These are phyloP conservation scores for Leccinum holopus DNA, from an alignment of 1,284 basidiomycete species.

Conservation along the genomic window DNA sequence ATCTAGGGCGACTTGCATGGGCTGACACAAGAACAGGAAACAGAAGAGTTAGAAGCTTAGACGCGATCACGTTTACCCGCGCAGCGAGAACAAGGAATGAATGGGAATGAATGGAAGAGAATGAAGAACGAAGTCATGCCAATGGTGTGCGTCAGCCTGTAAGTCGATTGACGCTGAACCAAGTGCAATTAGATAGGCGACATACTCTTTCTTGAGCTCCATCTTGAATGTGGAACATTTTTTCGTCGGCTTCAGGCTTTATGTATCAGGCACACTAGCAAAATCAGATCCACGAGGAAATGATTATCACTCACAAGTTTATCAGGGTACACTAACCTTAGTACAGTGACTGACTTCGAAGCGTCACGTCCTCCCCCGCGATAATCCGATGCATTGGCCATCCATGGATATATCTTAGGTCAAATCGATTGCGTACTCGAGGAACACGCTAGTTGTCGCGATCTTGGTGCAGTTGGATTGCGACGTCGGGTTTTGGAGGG, in stretches of 20 bases:
- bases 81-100: constrained; percentile 20
- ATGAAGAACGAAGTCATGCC: not conserved
- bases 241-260: not conserved
- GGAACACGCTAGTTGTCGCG: constrained; percentile 62
- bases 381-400: constrained; percentile 70
- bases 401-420: constrained; percentile 60
- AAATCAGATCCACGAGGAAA: not conserved
- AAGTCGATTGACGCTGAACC: not conserved
- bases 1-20: constrained; percentile 37
- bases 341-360: constrained; percentile 57
- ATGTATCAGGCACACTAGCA: not conserved
- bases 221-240: no score
- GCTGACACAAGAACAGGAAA: constrained; percentile 29
- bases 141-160: constrained; percentile 62
- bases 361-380: constrained; percentile 53
- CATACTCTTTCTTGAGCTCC: constrained; percentile 57
- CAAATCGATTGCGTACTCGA: constrained; percentile 87
- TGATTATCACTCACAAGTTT: not conserved
- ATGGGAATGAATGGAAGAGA: not conserved
- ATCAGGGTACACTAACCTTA: constrained; percentile 18
- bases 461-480: constrained; percentile 81
- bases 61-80: constrained; percentile 16
- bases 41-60: constrained; percentile 19
- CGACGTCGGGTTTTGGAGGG: constrained; percentile 51
- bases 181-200: constrained; percentile 1